Evolutionary conservation across 2,329 filamentous ascomycete genomes (phyloP).

Genomic region (Aspergillus viridinutans): DNA sequence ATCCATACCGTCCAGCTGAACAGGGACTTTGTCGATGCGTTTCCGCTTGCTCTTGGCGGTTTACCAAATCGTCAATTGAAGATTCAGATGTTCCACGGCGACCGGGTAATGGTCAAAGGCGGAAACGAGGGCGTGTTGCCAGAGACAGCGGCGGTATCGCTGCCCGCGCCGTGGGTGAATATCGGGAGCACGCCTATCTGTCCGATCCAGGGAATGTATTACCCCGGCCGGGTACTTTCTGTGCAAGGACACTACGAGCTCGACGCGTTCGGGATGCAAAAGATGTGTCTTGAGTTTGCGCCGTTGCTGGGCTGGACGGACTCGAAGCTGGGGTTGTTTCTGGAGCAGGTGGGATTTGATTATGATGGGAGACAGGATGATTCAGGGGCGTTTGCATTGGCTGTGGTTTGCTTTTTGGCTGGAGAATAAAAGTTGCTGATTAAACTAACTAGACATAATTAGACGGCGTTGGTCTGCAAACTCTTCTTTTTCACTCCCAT

Average conservation of each 20-base stretch:
- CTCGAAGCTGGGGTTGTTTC: background rate
- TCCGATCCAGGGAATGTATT: conserved; percentile 28
- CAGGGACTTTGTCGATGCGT: conserved; percentile 15
- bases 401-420: background rate
- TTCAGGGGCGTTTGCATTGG: background rate
- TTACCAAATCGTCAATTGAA: conserved; percentile 11
- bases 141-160: background rate
- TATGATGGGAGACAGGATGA: background rate
- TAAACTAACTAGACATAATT: background rate
- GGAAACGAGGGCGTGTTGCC: conserved; percentile 1
- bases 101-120: conserved; percentile 18
- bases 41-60: conserved; percentile 6
- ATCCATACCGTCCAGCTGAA: conserved; percentile 24
- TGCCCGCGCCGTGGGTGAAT: conserved; percentile 27
- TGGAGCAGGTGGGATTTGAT: background rate
- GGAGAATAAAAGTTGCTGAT: background rate
- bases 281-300: conserved; percentile 22
- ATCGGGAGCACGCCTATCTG: conserved; percentile 24
- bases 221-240: conserved; percentile 24
- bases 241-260: conserved; percentile 34
- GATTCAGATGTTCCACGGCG: conserved; percentile 36
- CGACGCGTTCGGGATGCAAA: conserved; percentile 22
- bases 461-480: background rate
- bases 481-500: background rate
- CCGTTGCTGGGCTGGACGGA: conserved; percentile 18